These are phyloP conservation scores for Amphicarpaea edgeworthii DNA, from an alignment of 306 rosid genomes.

Conservation along the genomic window DNA sequence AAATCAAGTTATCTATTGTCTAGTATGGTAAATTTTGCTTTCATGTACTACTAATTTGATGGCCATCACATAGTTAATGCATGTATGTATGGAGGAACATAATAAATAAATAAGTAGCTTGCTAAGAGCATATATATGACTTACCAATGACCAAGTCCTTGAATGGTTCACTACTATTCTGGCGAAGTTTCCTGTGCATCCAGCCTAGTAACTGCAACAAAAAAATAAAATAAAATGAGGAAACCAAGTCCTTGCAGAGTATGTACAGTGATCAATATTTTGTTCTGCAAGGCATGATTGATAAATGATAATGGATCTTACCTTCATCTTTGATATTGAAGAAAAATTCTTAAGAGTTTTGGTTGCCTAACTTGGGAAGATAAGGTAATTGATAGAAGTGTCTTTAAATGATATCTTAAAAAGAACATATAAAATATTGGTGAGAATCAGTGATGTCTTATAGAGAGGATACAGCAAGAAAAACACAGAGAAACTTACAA, in stretches of 20 bases:
- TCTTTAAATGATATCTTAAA: constrained; percentile 53
- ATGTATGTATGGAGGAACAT: constrained; percentile 21
- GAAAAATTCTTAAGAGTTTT: constrained; percentile 47
- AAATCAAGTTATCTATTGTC: constrained; percentile 4
- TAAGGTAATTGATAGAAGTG: constrained; percentile 39
- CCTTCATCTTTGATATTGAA: constrained; percentile 72
- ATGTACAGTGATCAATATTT: not conserved
- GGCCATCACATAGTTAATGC: constrained; percentile 2
- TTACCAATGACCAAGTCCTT: constrained; percentile 81
- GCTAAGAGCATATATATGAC: constrained; percentile 39
- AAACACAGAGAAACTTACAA: constrained; percentile 78
- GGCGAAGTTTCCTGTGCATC: constrained; percentile 97
- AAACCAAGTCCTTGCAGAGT: constrained; percentile 44
- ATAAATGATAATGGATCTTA: constrained; percentile 43
- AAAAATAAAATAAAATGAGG: constrained; percentile 35
- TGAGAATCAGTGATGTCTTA: constrained; percentile 42
- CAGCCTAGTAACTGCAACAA: constrained; percentile 83
- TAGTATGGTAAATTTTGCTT: constrained; percentile 5
- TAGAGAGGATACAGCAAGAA: constrained; percentile 52
- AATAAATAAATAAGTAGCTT: constrained; percentile 13
- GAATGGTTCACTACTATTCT: constrained; percentile 75
- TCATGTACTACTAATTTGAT: constrained; percentile 3
- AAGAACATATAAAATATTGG: constrained; percentile 51
- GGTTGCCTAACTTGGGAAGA: constrained; percentile 54
- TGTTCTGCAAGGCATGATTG: constrained; percentile 20